Percentiles rank a stretch among this genome's conserved stretches.
These are phyloP conservation scores for Graphilbum ipis-grandicollis DNA, from an alignment of 2,329 filamentous ascomycete genomes.

Conservation along the genomic window DNA sequence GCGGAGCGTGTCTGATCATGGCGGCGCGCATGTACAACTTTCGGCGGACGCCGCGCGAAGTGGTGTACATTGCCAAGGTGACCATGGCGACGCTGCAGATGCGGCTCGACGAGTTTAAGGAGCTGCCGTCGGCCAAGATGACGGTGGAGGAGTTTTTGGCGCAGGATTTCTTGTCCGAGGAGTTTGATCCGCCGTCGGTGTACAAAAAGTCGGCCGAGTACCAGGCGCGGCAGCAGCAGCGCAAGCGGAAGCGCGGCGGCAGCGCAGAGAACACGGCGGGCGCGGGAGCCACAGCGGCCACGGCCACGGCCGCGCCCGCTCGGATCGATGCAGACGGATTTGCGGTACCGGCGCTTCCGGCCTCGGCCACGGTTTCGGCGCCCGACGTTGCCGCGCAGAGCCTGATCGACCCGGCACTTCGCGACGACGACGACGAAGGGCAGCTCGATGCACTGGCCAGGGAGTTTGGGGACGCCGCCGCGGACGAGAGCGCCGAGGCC, in stretches of 20 bases:
- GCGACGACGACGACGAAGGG: constrained; percentile 9
- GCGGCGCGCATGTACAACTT: constrained; percentile 98
- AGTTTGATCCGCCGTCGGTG: constrained; percentile 69
- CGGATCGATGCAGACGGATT: constrained; percentile 48
- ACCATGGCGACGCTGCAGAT: constrained; percentile 86
- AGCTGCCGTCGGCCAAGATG: constrained; percentile 67
- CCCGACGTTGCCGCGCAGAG: not conserved
- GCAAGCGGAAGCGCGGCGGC: constrained; percentile 25
- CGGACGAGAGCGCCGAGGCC: not conserved
- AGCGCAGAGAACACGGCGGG: not conserved
- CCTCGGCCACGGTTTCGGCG: constrained; percentile 7
- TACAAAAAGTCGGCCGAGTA: constrained; percentile 48
- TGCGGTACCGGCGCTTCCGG: constrained; percentile 38
- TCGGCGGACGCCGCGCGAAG: constrained; percentile 75
- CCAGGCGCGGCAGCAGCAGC: constrained; percentile 30
- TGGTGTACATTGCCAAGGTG: constrained; percentile 97
- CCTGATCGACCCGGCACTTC: not conserved
- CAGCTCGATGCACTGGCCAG: constrained; percentile 23
- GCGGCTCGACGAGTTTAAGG: constrained; percentile 79
- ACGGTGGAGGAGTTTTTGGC: constrained; percentile 74
- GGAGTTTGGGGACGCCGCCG: constrained; percentile 23
- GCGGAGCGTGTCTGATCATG: constrained; percentile 84
- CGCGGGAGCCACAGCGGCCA: too few species aligned
- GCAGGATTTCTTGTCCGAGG: constrained; percentile 27
- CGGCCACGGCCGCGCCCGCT: not conserved